Base-by-base conservation (phyloP, 495 filamentous ascomycete genomes). In the Aspergillus ellipticus region DNA sequence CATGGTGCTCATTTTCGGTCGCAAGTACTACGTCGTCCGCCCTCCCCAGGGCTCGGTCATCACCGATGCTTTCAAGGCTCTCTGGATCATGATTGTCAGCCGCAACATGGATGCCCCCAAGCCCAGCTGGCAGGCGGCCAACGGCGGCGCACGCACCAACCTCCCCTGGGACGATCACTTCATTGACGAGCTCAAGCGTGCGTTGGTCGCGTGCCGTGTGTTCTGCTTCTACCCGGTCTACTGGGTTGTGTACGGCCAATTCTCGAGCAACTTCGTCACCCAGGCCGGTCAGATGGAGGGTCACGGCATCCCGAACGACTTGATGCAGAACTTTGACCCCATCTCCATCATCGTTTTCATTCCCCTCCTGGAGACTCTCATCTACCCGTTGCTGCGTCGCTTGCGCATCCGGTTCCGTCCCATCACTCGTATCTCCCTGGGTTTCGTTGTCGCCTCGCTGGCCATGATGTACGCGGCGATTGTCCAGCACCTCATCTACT, bases 301-400 rank as follows among this genome's bases (percentile, higher is more conserved):
- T 13, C 79, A 84, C 56, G 79, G 81, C 19, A 77, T 83, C 50
- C 81, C 80, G 53, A 92, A 92, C 75, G 89, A 92, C 59, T 74
- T 90, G 57, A 87, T 91, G 71, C 71, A 73, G 61, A 91, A 89
- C 76, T 84, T 92, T 67, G 88, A 91, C 67, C 82, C 89, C 4
- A 78, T 94, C 53, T 77, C 82, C 31, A 84, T 90, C 63, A 86
- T 92, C 66, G 72, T 87, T 56, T 81, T 86, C 66, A 84, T 89
- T 41, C 89, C 89, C 2, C 58, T 90, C 50, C 75, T 87, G 52
- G 87, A 90, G 65, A 80, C 80, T 33, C 45, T 83, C 45, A 55
- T 92, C 55, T 92, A 90, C 67, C 89, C 89, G 0, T 28, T 76
- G 13, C 78, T 92, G 45, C 84, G 86, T 10, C 82, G 75, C 51